Evolutionary conservation across 2,329 filamentous ascomycete species (phyloP).

Genomic region (Macrophomina tecta): DNA sequence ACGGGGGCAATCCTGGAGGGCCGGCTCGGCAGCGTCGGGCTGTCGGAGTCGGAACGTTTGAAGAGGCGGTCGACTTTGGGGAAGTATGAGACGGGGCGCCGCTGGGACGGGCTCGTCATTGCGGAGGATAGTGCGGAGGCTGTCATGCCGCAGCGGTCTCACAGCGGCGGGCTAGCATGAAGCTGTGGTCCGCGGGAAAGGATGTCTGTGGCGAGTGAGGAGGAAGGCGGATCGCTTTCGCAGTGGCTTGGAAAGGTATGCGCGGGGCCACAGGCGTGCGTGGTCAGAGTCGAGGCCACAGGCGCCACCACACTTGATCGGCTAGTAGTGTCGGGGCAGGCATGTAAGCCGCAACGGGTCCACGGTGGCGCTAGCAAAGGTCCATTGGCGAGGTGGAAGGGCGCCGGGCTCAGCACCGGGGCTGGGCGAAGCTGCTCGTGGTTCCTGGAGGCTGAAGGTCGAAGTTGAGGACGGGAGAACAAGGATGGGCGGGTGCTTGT

Average conservation of each 20-base stretch:
- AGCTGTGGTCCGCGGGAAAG: not conserved
- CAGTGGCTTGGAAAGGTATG: not conserved
- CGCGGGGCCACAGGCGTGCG: constrained; percentile 1
- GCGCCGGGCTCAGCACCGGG: not conserved
- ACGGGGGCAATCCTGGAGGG: constrained; percentile 26
- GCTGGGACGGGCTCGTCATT: constrained; percentile 3
- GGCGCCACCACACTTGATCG: not conserved
- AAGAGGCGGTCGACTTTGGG: constrained; percentile 26
- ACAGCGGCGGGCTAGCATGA: not conserved
- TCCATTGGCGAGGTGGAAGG: not conserved
- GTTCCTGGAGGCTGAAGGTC: not conserved
- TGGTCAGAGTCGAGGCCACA: not conserved
- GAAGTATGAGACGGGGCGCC: constrained; percentile 27
- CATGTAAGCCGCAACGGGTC: not conserved
- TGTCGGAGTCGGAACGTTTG: not conserved
- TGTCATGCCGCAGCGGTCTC: not conserved
- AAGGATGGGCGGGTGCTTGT: constrained; percentile 6
- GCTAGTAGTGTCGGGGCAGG: not conserved
- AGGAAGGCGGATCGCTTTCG: not conserved
- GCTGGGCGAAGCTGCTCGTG: not conserved
- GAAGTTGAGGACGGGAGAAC: not conserved
- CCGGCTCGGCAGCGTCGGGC: constrained; percentile 9
- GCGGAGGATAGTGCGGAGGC: not conserved
- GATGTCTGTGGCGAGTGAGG: not conserved
- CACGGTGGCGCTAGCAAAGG: not conserved